Conservation (phyloP, 768 basidiomycete genomes). For the Kwoniella europaea region DNA sequence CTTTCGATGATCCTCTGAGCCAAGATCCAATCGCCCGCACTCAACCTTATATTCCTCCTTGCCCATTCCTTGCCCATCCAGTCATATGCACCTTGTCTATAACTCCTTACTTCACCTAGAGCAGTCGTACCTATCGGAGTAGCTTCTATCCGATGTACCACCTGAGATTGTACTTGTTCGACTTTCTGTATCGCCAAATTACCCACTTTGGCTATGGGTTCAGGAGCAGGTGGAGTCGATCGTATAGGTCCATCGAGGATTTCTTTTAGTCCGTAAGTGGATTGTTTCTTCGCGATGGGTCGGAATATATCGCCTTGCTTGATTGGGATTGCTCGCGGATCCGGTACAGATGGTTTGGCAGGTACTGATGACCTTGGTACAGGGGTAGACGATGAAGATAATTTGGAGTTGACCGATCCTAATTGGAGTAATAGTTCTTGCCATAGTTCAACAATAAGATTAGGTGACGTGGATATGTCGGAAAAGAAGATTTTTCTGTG, state of each 20-base stretch:
- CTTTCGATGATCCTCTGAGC: conserved; percentile 39
- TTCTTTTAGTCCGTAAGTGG: conserved; percentile 24
- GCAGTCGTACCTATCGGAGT: conserved; percentile 28
- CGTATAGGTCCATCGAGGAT: conserved; percentile 42
- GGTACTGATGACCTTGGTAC: conserved; percentile 10
- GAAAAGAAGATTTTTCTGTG: conserved; percentile 43
- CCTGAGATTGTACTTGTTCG: conserved; percentile 31
- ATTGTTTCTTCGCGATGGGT: conserved; percentile 31
- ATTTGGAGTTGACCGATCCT: conserved; percentile 29
- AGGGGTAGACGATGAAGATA: conserved; percentile 14
- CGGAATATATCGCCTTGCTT: conserved; percentile 48
- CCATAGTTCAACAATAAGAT: conserved; percentile 38
- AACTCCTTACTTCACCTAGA: conserved; percentile 31
- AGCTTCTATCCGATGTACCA: conserved; percentile 36
- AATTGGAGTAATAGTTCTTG: conserved; percentile 44
- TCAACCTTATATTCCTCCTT: conserved; percentile 19
- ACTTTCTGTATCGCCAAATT: conserved; percentile 20
- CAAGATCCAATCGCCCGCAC: conserved; percentile 9
- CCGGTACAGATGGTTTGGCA: conserved; percentile 19
- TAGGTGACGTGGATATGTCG: conserved; percentile 37
- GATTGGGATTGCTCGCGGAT: conserved; percentile 38
- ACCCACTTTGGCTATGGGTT: conserved; percentile 31
- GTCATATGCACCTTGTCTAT: conserved; percentile 20
- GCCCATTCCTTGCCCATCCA: conserved; percentile 47
- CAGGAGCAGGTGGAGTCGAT: conserved; percentile 24